These are phyloP conservation scores for Talaromyces marneffei DNA, from an alignment of 2,329 filamentous ascomycete species.

Conservation along the genomic window DNA sequence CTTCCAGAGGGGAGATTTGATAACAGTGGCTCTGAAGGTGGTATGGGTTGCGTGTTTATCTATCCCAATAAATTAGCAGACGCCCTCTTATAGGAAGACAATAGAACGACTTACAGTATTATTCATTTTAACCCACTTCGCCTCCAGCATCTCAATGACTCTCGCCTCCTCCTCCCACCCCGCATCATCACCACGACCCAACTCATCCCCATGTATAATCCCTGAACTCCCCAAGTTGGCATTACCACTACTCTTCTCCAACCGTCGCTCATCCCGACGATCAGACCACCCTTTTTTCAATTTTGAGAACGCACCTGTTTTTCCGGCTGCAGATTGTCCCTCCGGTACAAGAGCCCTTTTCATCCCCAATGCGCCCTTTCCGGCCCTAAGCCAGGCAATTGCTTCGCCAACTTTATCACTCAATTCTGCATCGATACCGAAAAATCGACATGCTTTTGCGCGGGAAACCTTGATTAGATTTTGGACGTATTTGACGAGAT, in stretches of 20 bases:
- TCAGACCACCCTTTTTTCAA: slow-evolving; percentile 71
- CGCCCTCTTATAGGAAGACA: too few species aligned
- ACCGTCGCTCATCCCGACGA: slow-evolving; percentile 68
- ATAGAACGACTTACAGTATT: slow-evolving; percentile 62
- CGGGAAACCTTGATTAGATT: slow-evolving; percentile 69
- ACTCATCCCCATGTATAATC: slow-evolving; percentile 34
- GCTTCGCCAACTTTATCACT: slow-evolving; percentile 74
- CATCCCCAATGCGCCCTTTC: slow-evolving; percentile 67
- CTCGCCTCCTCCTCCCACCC: slow-evolving; percentile 78
- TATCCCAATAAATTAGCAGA: too few species aligned
- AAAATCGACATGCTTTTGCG: slow-evolving; percentile 82
- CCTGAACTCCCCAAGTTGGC: neutral
- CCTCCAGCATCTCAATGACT: slow-evolving; percentile 78
- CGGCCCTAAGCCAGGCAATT: slow-evolving; percentile 80
- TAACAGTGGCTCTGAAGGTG: slow-evolving; percentile 64
- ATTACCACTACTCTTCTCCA: slow-evolving; percentile 55
- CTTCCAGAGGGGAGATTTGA: slow-evolving; percentile 79
- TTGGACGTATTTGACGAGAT: slow-evolving; percentile 66
- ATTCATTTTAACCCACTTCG: slow-evolving; percentile 88
- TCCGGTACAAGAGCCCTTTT: slow-evolving; percentile 39
- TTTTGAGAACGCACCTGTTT: slow-evolving; percentile 39
- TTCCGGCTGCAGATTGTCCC: slow-evolving; percentile 32
- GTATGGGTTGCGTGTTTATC: slow-evolving; percentile 75
- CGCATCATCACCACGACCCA: slow-evolving; percentile 62
- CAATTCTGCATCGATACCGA: slow-evolving; percentile 82